phyloP scores from a whole-genome alignment of 140 eudicot species.

The Stevia rebaudiana region DNA sequence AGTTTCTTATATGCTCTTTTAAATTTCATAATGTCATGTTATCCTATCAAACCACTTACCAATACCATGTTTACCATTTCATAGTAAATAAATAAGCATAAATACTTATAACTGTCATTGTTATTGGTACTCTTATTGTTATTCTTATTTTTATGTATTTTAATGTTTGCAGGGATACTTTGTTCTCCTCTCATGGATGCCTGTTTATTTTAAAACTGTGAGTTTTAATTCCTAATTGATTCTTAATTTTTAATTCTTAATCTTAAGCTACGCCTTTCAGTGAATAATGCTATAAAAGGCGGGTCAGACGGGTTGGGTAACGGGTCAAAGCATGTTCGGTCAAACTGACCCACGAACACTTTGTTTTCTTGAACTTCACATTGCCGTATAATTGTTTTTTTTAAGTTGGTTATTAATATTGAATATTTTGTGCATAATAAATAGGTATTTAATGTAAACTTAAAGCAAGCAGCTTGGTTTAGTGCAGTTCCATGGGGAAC shows the following conservation, averaged over 20 bases:
- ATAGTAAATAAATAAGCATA: background rate
- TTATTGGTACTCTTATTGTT: background rate
- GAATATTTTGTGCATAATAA: background rate
- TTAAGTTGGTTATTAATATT: conserved; percentile 8
- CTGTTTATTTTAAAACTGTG: conserved; percentile 93
- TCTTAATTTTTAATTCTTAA: background rate
- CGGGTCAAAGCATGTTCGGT: background rate
- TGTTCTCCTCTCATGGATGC: conserved; percentile 99
- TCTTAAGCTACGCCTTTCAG: background rate
- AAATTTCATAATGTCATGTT: background rate
- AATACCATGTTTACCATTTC: background rate
- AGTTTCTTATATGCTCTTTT: background rate
- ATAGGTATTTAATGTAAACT: conserved; percentile 76
- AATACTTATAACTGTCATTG: background rate
- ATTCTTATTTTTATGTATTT: conserved; percentile 16
- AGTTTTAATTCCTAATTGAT: conserved; percentile 23
- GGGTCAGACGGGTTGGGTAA: background rate
- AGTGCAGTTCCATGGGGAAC: conserved; percentile 99
- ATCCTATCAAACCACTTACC: background rate
- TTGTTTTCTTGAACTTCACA: background rate
- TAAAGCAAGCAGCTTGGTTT: conserved; percentile 99
- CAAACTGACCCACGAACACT: background rate
- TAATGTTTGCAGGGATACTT: conserved; percentile 83
- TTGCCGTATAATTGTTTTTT: too few relatives aligned
- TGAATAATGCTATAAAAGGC: background rate